These are phyloP conservation scores for Mycena maculata DNA, from an alignment of 768 basidiomycete species.

Conservation along the genomic window DNA sequence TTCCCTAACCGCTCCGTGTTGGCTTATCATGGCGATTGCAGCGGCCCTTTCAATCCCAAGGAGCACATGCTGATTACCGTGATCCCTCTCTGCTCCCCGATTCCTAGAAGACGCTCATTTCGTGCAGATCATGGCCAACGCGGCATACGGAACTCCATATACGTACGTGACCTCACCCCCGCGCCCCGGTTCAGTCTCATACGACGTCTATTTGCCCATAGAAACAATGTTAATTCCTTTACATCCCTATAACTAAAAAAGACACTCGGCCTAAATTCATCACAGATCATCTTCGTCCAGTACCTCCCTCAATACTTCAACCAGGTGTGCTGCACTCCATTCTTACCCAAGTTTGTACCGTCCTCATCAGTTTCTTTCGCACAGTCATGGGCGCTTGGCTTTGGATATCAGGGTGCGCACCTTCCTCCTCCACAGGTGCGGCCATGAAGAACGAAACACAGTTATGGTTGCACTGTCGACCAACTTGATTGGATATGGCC, in stretches of 20 bases:
- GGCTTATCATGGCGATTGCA: conserved; percentile 8
- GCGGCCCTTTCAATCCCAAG: conserved; percentile 74
- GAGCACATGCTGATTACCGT: conserved; percentile 68
- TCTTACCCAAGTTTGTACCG: too few species aligned
- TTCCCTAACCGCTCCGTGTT: background rate
- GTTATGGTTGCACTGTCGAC: conserved; percentile 53
- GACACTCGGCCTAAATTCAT: conserved; percentile 43
- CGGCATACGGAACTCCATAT: conserved; percentile 57
- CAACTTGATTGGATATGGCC: conserved; percentile 59
- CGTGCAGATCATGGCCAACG: conserved; percentile 62
- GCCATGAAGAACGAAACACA: conserved; percentile 13
- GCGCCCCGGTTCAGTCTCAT: too few species aligned
- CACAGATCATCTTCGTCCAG: conserved; percentile 64
- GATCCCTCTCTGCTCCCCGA: background rate
- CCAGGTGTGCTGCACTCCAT: conserved; percentile 9
- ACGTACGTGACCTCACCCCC: conserved; percentile 39
- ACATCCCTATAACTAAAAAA: too few species aligned
- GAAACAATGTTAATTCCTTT: background rate
- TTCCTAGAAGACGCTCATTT: background rate
- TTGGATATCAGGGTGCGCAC: conserved; percentile 54
- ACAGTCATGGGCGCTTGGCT: conserved; percentile 45
- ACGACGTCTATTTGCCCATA: background rate
- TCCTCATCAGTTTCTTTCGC: too few species aligned
- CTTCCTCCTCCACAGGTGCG: conserved; percentile 17
- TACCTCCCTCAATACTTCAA: conserved; percentile 54